Evolutionary conservation across 2,329 filamentous ascomycete genomes (phyloP).

Genomic region (Penicillium oxalicum): DNA sequence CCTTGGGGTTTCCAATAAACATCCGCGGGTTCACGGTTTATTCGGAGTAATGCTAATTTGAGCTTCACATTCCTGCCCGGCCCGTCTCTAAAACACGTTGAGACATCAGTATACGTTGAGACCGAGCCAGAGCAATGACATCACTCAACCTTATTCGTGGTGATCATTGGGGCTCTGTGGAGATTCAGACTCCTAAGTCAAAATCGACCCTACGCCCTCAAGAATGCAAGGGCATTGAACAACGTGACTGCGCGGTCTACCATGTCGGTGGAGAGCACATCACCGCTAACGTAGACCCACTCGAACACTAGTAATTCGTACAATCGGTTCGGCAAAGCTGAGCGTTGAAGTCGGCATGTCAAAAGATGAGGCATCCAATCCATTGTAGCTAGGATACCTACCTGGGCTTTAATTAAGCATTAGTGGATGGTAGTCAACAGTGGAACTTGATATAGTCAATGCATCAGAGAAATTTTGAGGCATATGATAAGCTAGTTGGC

Average conservation of each 20-base stretch:
- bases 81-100: too few species aligned
- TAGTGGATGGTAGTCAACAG: background rate
- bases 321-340: background rate
- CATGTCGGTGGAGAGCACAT: background rate
- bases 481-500: background rate
- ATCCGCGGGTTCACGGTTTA: too few species aligned
- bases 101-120: too few species aligned
- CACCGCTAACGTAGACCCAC: background rate
- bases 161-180: too few species aligned
- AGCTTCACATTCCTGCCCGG: too few species aligned
- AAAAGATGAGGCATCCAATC: conserved; percentile 1
- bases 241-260: background rate
- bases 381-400: background rate
- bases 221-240: background rate
- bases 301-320: background rate
- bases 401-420: background rate
- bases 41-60: too few species aligned
- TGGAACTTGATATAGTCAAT: background rate
- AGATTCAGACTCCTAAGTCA: too few species aligned
- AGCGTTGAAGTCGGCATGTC: conserved; percentile 1
- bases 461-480: background rate
- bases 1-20: too few species aligned
- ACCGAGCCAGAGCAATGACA: too few species aligned
- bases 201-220: too few species aligned
- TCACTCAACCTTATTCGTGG: too few species aligned